Conservation (phyloP, 306 rosid genomes). For the Trifolium dubium region DNA sequence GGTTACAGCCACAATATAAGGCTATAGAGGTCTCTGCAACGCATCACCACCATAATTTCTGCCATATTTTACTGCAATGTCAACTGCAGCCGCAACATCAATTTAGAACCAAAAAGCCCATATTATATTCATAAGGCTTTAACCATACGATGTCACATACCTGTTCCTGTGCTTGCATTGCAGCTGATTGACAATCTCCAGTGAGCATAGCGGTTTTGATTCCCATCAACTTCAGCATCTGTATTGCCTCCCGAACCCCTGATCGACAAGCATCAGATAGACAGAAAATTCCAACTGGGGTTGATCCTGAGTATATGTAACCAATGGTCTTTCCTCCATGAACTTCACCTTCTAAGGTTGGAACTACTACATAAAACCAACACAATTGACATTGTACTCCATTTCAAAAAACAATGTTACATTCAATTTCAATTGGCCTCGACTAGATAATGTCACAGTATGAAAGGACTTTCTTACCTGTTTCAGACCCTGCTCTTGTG, state of each 20-base stretch:
- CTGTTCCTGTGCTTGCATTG: constrained; percentile 80
- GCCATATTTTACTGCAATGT: neutral
- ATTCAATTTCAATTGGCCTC: neutral
- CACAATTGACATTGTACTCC: constrained; percentile 21
- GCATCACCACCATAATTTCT: neutral
- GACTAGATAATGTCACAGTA: neutral
- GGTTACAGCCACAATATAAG: neutral
- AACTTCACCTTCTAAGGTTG: constrained; percentile 53
- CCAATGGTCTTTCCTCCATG: constrained; percentile 76
- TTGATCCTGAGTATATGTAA: constrained; percentile 65
- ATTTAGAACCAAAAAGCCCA: neutral
- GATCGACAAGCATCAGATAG: constrained; percentile 81
- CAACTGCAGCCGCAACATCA: neutral
- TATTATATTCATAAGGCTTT: constrained; percentile 11
- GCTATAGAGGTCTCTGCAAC: neutral
- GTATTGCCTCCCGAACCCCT: constrained; percentile 74
- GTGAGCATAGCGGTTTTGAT: constrained; percentile 91
- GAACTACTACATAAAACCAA: constrained; percentile 55
- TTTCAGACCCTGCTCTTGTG: constrained; percentile 62
- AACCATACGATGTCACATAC: constrained; percentile 43
- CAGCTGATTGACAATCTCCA: constrained; percentile 78
- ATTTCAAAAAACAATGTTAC: constrained; percentile 9
- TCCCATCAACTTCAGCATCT: constrained; percentile 65
- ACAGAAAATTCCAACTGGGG: constrained; percentile 63
- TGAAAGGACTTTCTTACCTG: constrained; percentile 55